Evolutionary conservation across 2,329 filamentous ascomycete genomes (phyloP).

Genomic region (Cladophialophora psammophila): DNA sequence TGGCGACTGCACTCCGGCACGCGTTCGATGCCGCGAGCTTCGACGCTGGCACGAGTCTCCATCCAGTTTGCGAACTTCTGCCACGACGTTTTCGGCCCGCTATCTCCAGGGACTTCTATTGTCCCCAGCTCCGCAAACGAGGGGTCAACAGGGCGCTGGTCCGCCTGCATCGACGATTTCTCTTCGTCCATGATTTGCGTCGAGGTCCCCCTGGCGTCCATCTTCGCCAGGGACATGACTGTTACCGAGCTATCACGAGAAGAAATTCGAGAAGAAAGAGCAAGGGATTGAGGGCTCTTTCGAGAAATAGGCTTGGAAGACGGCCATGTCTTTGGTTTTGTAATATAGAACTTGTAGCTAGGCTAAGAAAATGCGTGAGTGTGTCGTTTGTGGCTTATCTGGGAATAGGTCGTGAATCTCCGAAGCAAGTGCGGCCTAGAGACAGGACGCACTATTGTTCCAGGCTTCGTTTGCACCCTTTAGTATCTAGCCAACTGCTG

Average conservation of each 20-base stretch:
- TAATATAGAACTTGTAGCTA: constrained; percentile 7
- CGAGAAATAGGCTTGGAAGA: neutral
- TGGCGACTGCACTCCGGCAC: constrained; percentile 53
- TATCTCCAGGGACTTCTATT: neutral
- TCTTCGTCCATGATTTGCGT: constrained; percentile 8
- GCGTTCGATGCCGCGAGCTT: constrained; percentile 67
- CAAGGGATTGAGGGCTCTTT: neutral
- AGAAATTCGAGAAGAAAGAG: neutral
- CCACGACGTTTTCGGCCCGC: constrained; percentile 10
- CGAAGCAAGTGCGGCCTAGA: constrained; percentile 9
- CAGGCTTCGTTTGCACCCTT: constrained; percentile 12
- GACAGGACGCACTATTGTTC: constrained; percentile 12
- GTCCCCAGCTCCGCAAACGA: constrained; percentile 8
- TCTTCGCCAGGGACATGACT: constrained; percentile 4
- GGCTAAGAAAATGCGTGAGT: neutral
- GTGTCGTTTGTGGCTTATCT: constrained; percentile 21
- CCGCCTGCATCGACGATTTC: constrained; percentile 9
- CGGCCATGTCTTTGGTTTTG: constrained; percentile 2
- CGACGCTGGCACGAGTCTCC: constrained; percentile 49
- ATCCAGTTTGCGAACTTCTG: constrained; percentile 15
- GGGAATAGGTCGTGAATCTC: constrained; percentile 22
- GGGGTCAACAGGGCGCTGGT: constrained; percentile 1
- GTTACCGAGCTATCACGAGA: constrained; percentile 3
- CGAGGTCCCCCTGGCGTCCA: constrained; percentile 12
- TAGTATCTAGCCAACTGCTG: constrained; percentile 2